A percentile compares a stretch with the other conserved stretches of the same genome.
Conservation (phyloP, 2,329 filamentous ascomycete species). For the Penicillium paneum region DNA sequence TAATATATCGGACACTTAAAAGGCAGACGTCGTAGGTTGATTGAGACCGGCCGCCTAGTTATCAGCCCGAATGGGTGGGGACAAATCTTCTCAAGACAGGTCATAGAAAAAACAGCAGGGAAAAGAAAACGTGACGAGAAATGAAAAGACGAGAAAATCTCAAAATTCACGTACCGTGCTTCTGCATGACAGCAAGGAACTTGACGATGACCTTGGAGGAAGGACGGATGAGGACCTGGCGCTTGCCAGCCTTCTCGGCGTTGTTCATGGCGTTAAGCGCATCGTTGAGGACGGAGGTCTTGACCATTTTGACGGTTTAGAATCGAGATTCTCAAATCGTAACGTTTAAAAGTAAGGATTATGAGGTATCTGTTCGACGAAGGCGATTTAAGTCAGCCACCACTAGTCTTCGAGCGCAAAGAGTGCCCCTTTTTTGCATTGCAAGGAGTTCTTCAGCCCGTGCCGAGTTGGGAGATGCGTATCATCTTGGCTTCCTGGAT, state of each 20-base stretch:
- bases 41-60: slow-evolving; percentile 97
- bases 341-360: slow-evolving; percentile 28
- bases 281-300: slow-evolving; percentile 99
- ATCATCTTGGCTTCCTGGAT: slow-evolving; percentile 34
- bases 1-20: slow-evolving; percentile 99
- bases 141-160: slow-evolving; percentile 6
- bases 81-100: neutral
- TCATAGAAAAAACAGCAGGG: slow-evolving; percentile 3
- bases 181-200: slow-evolving; percentile 99
- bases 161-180: slow-evolving; percentile 73
- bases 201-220: slow-evolving; percentile 99
- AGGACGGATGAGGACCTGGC: slow-evolving; percentile 96
- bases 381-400: slow-evolving; percentile 54
- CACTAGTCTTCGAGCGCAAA: slow-evolving; percentile 64
- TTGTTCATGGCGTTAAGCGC: slow-evolving; percentile 99
- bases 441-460: slow-evolving; percentile 67
- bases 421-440: slow-evolving; percentile 57
- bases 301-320: slow-evolving; percentile 84
- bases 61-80: slow-evolving; percentile 79
- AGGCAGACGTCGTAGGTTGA: slow-evolving; percentile 83
- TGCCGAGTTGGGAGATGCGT: slow-evolving; percentile 47
- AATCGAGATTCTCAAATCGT: slow-evolving; percentile 53
- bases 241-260: slow-evolving; percentile 99
- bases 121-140: slow-evolving; percentile 1
- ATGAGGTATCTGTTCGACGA: slow-evolving; percentile 36